Evolutionary conservation across 352 stramenopile species (phyloP).

Genomic region (Pythium biforme): DNA sequence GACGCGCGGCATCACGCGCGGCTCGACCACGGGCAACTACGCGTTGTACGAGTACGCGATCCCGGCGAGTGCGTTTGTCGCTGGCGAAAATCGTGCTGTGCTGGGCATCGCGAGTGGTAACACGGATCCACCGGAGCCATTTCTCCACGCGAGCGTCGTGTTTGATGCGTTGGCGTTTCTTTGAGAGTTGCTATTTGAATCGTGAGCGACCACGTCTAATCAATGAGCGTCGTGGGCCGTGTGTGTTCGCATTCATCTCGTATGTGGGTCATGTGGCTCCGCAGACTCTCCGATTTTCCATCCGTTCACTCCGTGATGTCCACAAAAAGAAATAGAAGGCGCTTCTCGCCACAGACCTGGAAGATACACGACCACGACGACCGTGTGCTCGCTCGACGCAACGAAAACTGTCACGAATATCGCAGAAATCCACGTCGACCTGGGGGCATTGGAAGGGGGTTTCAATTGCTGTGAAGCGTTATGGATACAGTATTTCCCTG

Average conservation of each 20-base stretch:
- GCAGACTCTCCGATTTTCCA: too few species aligned
- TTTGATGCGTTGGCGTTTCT: slow-evolving; percentile 51
- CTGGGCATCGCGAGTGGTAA: slow-evolving; percentile 45
- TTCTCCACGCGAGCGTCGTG: slow-evolving; percentile 40
- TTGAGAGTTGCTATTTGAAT: slow-evolving; percentile 21
- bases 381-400: not conserved
- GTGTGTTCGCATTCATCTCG: not conserved
- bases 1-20: slow-evolving; percentile 47
- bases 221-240: slow-evolving; percentile 4
- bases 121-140: slow-evolving; percentile 38
- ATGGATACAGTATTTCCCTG: too few species aligned
- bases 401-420: slow-evolving; percentile 10
- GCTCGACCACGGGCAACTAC: slow-evolving; percentile 46
- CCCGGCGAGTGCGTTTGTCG: slow-evolving; percentile 34
- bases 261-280: not conserved
- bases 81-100: slow-evolving; percentile 37
- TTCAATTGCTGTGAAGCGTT: too few species aligned
- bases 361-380: slow-evolving; percentile 2
- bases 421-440: not conserved
- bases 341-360: slow-evolving; percentile 12
- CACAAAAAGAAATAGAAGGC: too few species aligned
- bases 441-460: too few species aligned
- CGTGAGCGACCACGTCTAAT: not conserved
- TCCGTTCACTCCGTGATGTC: too few species aligned
- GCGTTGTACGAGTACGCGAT: slow-evolving; percentile 51